A percentile compares a stretch with the other conserved stretches of the same genome.
Conservation (phyloP, 106 monocot species). For the Dioscorea alata region DNA sequence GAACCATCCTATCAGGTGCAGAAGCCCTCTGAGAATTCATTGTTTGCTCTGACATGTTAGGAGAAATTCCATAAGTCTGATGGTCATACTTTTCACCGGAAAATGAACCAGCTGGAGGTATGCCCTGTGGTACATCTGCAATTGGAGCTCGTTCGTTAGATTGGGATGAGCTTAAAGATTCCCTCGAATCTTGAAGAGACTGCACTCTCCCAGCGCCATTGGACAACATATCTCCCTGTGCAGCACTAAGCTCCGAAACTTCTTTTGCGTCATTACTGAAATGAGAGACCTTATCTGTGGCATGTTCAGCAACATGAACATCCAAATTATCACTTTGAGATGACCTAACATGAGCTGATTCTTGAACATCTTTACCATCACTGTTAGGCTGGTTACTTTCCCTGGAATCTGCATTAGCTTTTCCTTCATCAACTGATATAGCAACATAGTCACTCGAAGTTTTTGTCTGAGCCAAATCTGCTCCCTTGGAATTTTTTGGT, state of each 20-base stretch:
- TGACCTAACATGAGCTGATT: conserved; percentile 3
- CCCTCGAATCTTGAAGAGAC: neutral
- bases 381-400: neutral
- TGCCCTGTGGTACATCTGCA: conserved; percentile 8
- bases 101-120: conserved; percentile 15
- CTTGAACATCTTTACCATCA: conserved; percentile 2
- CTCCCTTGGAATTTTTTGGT: conserved; percentile 13
- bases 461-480: conserved; percentile 18
- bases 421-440: conserved; percentile 13
- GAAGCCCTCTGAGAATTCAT: conserved; percentile 29
- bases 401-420: conserved; percentile 7
- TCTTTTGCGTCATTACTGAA: conserved; percentile 2
- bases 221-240: conserved; percentile 1
- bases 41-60: conserved; percentile 15
- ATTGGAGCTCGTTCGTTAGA: conserved; percentile 13
- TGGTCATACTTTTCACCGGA: conserved; percentile 14
- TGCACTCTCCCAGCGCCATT: neutral
- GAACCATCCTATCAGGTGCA: conserved; percentile 28
- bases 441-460: conserved; percentile 8
- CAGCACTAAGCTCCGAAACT: conserved; percentile 5
- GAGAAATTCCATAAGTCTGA: conserved; percentile 18
- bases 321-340: conserved; percentile 9
- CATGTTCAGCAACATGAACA: neutral
- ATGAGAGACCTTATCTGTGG: conserved; percentile 1
- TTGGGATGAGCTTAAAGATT: conserved; percentile 13